These are phyloP conservation scores for Encephalitozoon intestinalis DNA, from an alignment of 371 early-diverging fungal species.

Conservation along the genomic window DNA sequence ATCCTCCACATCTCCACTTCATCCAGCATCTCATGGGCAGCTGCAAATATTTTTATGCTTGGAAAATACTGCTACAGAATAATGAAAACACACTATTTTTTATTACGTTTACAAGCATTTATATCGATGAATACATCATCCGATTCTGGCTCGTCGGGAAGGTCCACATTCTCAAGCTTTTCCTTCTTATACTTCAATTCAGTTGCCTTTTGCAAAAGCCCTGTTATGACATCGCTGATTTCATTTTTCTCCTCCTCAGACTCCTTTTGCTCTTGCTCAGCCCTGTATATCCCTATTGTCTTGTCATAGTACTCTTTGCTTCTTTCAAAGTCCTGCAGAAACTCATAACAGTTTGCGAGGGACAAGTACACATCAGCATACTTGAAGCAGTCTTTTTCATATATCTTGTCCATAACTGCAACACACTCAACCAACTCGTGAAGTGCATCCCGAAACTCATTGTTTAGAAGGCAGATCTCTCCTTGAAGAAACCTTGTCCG, in stretches of 20 bases:
- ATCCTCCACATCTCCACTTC: slow-evolving; percentile 72
- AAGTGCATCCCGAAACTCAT: slow-evolving; percentile 40
- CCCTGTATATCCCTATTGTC: background rate
- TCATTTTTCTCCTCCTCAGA: slow-evolving; percentile 17
- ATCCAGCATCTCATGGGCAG: slow-evolving; percentile 29
- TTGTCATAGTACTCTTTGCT: slow-evolving; percentile 3
- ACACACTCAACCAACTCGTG: slow-evolving; percentile 41
- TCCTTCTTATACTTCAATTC: slow-evolving; percentile 9
- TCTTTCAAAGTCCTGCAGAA: slow-evolving; percentile 20
- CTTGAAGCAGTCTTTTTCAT: background rate
- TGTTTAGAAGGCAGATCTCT: slow-evolving; percentile 55
- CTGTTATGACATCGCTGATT: background rate
- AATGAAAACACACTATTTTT: background rate
- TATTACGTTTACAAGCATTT: slow-evolving; percentile 18
- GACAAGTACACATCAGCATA: slow-evolving; percentile 20
- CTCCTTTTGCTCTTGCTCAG: background rate
- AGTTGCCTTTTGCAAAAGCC: background rate
- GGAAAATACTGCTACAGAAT: background rate
- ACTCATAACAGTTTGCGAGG: slow-evolving; percentile 30
- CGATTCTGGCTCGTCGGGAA: background rate
- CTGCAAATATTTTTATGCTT: slow-evolving; percentile 1
- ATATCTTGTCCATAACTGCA: slow-evolving; percentile 11
- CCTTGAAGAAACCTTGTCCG: slow-evolving; percentile 41
- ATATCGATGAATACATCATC: background rate
- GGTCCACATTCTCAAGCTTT: background rate